phyloP scores from a whole-genome alignment of 805 yeast genomes.

The Kodamaea restingae region DNA sequence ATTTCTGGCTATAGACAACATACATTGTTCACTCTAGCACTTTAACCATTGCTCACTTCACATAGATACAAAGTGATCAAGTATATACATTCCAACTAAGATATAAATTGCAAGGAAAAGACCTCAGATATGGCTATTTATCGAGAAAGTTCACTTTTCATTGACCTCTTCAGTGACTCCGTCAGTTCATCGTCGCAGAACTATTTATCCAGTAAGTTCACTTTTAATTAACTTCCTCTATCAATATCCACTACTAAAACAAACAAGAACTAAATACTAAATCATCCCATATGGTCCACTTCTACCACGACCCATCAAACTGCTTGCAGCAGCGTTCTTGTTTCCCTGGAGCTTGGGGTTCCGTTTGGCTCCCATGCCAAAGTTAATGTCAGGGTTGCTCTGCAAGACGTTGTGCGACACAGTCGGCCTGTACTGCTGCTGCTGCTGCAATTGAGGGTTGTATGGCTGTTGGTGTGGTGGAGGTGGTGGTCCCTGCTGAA shows the following conservation, averaged over 20 bases:
- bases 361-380: slow-evolving; percentile 17
- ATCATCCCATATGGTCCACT: slow-evolving; percentile 13
- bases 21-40: too few relatives aligned
- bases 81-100: too few relatives aligned
- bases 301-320: slow-evolving; percentile 16
- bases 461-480: slow-evolving; percentile 18
- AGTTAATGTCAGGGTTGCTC: slow-evolving; percentile 38
- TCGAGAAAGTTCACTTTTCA: too few relatives aligned
- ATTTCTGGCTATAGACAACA: too few relatives aligned
- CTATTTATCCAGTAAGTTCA: too few relatives aligned
- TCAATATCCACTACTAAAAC: background rate
- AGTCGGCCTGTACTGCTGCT: slow-evolving; percentile 18
- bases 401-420: slow-evolving; percentile 37
- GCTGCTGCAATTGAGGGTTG: slow-evolving; percentile 9
- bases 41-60: too few relatives aligned
- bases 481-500: slow-evolving; percentile 13
- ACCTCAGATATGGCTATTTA: too few relatives aligned
- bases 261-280: slow-evolving; percentile 1
- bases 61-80: too few relatives aligned
- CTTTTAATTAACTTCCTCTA: too few relatives aligned
- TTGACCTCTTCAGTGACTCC: too few relatives aligned
- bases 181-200: too few relatives aligned
- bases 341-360: slow-evolving; percentile 7
- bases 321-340: slow-evolving; percentile 11
- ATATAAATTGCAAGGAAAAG: too few relatives aligned